Evolutionary conservation across 2,329 filamentous ascomycete genomes (phyloP).

Genomic region (Stagonosporopsis cucurbitacearum): DNA sequence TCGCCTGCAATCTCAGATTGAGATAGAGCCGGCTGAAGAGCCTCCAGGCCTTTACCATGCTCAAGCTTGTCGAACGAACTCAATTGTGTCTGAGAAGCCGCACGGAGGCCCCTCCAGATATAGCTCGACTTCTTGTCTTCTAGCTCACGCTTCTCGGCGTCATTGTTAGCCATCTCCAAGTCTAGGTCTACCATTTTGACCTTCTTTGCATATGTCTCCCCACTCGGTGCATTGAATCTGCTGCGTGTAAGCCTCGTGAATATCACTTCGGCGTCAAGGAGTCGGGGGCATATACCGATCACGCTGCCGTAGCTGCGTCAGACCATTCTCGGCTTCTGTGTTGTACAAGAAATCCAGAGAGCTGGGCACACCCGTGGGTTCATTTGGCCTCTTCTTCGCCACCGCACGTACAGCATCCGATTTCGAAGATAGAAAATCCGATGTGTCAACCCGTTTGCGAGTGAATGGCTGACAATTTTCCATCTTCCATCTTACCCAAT

Average conservation of each 20-base stretch:
- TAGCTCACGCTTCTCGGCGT: slow-evolving; percentile 65
- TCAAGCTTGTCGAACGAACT: slow-evolving; percentile 86
- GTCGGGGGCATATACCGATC: slow-evolving; percentile 54
- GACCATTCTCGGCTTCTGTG: slow-evolving; percentile 63
- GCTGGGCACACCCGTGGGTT: slow-evolving; percentile 50
- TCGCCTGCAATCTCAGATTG: slow-evolving; percentile 44
- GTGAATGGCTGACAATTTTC: slow-evolving; percentile 91
- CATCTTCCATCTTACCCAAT: slow-evolving; percentile 98
- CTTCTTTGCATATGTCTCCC: slow-evolving; percentile 72
- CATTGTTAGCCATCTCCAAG: slow-evolving; percentile 76
- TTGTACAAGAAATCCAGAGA: slow-evolving; percentile 73
- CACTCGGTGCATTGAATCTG: slow-evolving; percentile 72
- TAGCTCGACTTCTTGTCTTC: slow-evolving; percentile 83
- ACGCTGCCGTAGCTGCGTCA: slow-evolving; percentile 72
- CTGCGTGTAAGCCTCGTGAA: slow-evolving; percentile 34
- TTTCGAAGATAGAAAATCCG: slow-evolving; percentile 74
- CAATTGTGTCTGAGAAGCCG: slow-evolving; percentile 77
- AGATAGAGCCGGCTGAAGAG: slow-evolving; percentile 52
- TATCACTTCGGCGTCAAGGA: slow-evolving; percentile 22
- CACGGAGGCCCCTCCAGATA: slow-evolving; percentile 85
- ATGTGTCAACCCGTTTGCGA: slow-evolving; percentile 71
- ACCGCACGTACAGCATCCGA: slow-evolving; percentile 69
- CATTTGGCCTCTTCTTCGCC: slow-evolving; percentile 70
- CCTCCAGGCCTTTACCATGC: slow-evolving; percentile 68
- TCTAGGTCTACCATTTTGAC: slow-evolving; percentile 85